Base-by-base conservation (phyloP, 495 filamentous ascomycete species). In the Neurospora sublineolata region DNA sequence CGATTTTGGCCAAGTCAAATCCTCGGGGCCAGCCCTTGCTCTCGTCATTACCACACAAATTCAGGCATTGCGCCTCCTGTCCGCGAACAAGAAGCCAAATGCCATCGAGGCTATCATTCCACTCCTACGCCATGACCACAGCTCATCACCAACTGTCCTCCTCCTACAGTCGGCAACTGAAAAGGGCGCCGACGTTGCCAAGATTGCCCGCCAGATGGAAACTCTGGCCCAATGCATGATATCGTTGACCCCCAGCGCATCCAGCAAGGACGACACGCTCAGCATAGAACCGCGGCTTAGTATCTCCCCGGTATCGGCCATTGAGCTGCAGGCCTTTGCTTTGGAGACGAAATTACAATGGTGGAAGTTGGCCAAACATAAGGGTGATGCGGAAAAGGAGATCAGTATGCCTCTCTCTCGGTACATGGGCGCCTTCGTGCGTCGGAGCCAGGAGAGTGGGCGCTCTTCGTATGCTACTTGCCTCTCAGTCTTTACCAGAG, bases 351-450 rank as follows among this genome's bases (percentile, higher is more conserved):
- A 92, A 8, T 79, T 87, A 18, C 80, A 86, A 69, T 92, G 90
- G 81, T 94, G 93, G 93, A 87, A 83, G 41, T 68, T 94, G 39
- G 87, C 89, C 5, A 84, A 85, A n/a, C 93, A 95, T 77, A 75
- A 87, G 27, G 88, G 85, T 18, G 86, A 96, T 71, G 78, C 87
- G 23, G 84, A 85, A 33, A 91, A 88, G 76, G 92, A 97, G 37
- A 77, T 96, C 68, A 79, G 90, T 68, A 85, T 88, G 4, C 93
- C 93, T 14, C 85, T 94, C 42, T 81, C 86, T 4, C 87, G 88
- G 44, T 94, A 88, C 72, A 78, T 94, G 20, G 81, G 83, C 2
- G 84, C 83, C 18, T 94, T 90, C 74, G 80, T 84, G 44, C 84
- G 90, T 64, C 85, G 89, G 16, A 83, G 78, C 41, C 80, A 83